Evolutionary conservation across 805 yeast genomes (phyloP).

Genomic region (Schwanniomyces pseudopolymorphus): DNA sequence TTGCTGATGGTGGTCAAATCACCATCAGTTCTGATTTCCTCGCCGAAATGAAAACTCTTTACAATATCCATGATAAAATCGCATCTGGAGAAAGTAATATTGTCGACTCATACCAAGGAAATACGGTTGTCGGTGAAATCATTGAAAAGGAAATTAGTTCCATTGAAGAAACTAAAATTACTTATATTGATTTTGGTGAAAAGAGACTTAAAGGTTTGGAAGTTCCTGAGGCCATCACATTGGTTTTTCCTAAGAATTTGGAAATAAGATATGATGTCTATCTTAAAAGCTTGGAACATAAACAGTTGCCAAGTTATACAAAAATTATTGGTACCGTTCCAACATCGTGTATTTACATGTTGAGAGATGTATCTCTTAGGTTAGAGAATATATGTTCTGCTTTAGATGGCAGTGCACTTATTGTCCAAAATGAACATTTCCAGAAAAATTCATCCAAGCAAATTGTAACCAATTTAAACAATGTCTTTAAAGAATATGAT

Average conservation of each 20-base stretch:
- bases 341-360: conserved; percentile 46
- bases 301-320: conserved; percentile 22
- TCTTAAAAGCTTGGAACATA: conserved; percentile 26
- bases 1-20: conserved; percentile 98
- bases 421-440: conserved; percentile 23
- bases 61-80: conserved; percentile 46
- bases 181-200: conserved; percentile 72
- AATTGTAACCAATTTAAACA: conserved; percentile 16
- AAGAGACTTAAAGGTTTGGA: conserved; percentile 91
- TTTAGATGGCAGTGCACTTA: conserved; percentile 40
- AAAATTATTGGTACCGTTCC: conserved; percentile 39
- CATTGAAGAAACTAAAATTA: conserved; percentile 69
- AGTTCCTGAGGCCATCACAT: conserved; percentile 82
- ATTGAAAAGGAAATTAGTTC: conserved; percentile 65
- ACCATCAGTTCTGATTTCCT: conserved; percentile 81
- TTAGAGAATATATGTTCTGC: conserved; percentile 59
- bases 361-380: conserved; percentile 55
- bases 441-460: conserved; percentile 24
- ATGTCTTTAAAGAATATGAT: conserved; percentile 35
- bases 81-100: conserved; percentile 21
- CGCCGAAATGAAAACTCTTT: conserved; percentile 63
- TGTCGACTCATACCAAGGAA: conserved; percentile 47
- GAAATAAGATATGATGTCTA: conserved; percentile 55
- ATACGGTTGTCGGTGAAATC: conserved; percentile 48
- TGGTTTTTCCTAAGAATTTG: conserved; percentile 69